These are phyloP conservation scores for Melocanna baccifera DNA, from an alignment of 176 grass and related monocot species.

Conservation along the genomic window DNA sequence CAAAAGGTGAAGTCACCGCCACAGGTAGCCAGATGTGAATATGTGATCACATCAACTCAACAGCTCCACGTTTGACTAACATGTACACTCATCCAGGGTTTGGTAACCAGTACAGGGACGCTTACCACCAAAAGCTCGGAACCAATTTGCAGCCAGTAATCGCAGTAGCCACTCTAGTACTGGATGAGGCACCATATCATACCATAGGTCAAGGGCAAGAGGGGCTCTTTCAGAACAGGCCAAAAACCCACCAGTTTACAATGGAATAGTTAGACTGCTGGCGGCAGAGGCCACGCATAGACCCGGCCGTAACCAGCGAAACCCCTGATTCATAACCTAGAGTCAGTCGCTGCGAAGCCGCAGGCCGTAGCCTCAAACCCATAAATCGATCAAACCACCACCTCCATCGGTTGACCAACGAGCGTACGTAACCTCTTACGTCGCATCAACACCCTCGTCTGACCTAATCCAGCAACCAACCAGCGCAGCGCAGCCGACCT, in stretches of 20 bases:
- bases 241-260: conserved; percentile 1
- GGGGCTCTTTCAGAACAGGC: no score
- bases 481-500: neutral
- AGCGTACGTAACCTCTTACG: neutral
- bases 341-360: neutral
- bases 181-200: neutral
- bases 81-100: neutral
- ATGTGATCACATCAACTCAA: conserved; percentile 1
- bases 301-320: neutral
- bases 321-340: neutral
- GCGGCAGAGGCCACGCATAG: neutral
- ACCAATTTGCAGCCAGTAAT: neutral
- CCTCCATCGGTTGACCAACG: neutral
- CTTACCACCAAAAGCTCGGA: neutral
- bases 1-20: neutral
- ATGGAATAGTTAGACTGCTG: neutral
- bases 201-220: neutral
- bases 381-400: neutral
- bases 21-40: neutral
- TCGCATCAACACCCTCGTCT: neutral
- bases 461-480: neutral
- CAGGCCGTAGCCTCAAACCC: neutral
- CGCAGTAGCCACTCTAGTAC: neutral
- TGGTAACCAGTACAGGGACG: neutral
- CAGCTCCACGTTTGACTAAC: conserved; percentile 8